phyloP scores from a whole-genome alignment of 768 basidiomycete species.

The Hortiboletus campestris region DNA sequence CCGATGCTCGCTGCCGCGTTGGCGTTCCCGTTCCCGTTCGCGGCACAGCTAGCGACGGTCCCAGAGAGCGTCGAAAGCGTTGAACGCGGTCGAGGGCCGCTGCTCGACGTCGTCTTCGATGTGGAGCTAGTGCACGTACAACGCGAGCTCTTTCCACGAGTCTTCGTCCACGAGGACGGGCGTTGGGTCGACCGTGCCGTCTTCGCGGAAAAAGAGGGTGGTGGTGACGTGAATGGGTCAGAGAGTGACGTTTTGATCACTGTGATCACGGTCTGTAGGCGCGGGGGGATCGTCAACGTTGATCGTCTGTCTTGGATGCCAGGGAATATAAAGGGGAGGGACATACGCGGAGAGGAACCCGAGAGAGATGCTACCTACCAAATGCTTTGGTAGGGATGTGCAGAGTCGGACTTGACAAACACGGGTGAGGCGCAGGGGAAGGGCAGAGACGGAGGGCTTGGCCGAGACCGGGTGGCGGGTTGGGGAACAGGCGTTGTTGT shows the following conservation, averaged over 20 bases:
- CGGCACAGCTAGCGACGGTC: neutral
- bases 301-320: too few species aligned
- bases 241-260: constrained; percentile 20
- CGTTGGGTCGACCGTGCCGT: too few species aligned
- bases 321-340: too few species aligned
- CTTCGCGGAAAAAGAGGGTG: neutral
- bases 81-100: constrained; percentile 14
- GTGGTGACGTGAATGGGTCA: too few species aligned
- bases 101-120: constrained; percentile 27
- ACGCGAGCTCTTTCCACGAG: constrained; percentile 32
- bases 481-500: constrained; percentile 32
- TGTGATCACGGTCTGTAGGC: constrained; percentile 22
- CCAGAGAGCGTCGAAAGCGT: constrained; percentile 5
- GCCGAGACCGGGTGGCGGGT: constrained; percentile 30
- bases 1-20: too few species aligned
- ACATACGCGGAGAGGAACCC: constrained; percentile 33
- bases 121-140: constrained; percentile 31
- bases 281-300: too few species aligned
- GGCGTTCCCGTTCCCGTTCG: too few species aligned
- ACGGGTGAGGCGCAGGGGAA: constrained; percentile 30
- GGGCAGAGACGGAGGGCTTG: constrained; percentile 32
- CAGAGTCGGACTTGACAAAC: constrained; percentile 22
- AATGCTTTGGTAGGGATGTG: constrained; percentile 25
- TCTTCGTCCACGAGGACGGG: constrained; percentile 29
- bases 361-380: constrained; percentile 31